Percentiles rank a stretch among this genome's conserved stretches.
Conservation (phyloP, 2,329 filamentous ascomycete species). For the Seiridium unicorne region DNA sequence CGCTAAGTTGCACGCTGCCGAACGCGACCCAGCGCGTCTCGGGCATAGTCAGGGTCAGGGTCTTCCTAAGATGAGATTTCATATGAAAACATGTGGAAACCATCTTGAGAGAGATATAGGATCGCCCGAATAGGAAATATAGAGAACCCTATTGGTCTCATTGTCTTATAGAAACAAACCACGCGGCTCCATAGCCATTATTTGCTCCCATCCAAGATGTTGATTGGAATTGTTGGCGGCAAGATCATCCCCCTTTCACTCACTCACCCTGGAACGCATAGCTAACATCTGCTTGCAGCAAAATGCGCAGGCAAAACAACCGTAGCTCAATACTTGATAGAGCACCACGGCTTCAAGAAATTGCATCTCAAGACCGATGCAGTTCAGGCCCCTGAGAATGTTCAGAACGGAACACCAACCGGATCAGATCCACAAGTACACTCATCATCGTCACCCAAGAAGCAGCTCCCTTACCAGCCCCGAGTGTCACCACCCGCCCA, state of each 20-base stretch:
- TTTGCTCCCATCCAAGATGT: constrained; percentile 30
- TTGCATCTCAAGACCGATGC: constrained; percentile 53
- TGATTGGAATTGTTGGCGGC: constrained; percentile 51
- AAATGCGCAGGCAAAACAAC: constrained; percentile 93
- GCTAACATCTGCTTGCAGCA: constrained; percentile 47
- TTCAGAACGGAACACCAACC: neutral
- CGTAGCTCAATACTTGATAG: constrained; percentile 82
- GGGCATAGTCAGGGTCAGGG: no score
- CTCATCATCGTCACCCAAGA: neutral
- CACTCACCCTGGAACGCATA: neutral
- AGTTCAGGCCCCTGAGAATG: neutral
- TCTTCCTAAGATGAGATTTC: no score
- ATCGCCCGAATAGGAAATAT: no score
- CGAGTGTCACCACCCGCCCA: constrained; percentile 19
- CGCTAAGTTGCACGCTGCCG: no score
- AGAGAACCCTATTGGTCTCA: no score
- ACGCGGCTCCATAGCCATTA: neutral
- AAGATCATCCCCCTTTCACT: constrained; percentile 9
- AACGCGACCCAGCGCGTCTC: no score
- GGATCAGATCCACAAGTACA: neutral
- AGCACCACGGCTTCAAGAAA: constrained; percentile 77
- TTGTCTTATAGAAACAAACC: no score
- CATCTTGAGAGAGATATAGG: no score
- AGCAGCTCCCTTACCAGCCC: neutral
- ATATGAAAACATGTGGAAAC: no score